A percentile compares a stretch with the other conserved stretches of the same genome.
Evolutionary conservation across 2,329 filamentous ascomycete genomes (phyloP).

Genomic region (Ceratocystis smalleyi): DNA sequence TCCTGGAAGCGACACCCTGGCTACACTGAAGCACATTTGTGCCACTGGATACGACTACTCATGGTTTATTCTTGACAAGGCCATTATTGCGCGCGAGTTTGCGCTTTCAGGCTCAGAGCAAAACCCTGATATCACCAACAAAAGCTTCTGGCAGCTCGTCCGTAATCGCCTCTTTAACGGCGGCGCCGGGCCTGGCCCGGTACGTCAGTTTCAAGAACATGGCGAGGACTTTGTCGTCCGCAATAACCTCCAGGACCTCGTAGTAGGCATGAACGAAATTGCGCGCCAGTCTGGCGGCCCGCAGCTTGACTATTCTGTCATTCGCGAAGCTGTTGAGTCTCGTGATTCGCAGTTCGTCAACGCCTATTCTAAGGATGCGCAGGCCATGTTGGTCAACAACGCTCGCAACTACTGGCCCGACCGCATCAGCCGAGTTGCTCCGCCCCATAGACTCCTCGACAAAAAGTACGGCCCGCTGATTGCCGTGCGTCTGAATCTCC

Average conservation of each 20-base stretch:
- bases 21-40: constrained; percentile 44
- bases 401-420: constrained; percentile 42
- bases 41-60: constrained; percentile 46
- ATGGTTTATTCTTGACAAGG: constrained; percentile 45
- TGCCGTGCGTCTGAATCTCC: constrained; percentile 43
- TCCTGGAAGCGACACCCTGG: constrained; percentile 42
- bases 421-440: constrained; percentile 33
- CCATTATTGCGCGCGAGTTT: constrained; percentile 46
- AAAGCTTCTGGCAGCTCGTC: constrained; percentile 39
- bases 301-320: constrained; percentile 28
- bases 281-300: constrained; percentile 33
- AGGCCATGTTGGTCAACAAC: constrained; percentile 46
- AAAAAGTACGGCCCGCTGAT: constrained; percentile 42
- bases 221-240: constrained; percentile 44
- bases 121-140: constrained; percentile 44
- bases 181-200: constrained; percentile 36
- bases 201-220: constrained; percentile 43
- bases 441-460: constrained; percentile 39
- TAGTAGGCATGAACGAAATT: constrained; percentile 43
- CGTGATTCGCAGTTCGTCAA: constrained; percentile 43
- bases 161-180: constrained; percentile 33
- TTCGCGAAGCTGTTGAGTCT: constrained; percentile 34
- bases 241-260: constrained; percentile 39
- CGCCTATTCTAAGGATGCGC: constrained; percentile 42
- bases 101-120: constrained; percentile 48